Evolutionary conservation across 768 basidiomycete genomes (phyloP).

Genomic region (Hydnomerulius pinastri): DNA sequence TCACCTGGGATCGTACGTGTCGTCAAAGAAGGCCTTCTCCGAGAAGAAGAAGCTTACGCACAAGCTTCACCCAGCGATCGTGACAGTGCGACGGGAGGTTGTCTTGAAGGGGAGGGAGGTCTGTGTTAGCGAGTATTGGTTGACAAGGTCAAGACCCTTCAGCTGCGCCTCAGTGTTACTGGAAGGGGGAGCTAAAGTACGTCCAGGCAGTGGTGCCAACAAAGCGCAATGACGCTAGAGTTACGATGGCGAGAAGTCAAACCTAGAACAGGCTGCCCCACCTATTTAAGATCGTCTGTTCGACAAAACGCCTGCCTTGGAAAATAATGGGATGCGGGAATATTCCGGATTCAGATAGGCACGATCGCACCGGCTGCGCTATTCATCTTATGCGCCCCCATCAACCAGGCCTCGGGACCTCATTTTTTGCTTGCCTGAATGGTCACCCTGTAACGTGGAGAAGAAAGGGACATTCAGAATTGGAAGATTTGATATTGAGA

Average conservation of each 20-base stretch:
- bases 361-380: conserved; percentile 21
- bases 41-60: conserved; percentile 4
- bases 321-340: conserved; percentile 12
- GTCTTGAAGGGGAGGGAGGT: not conserved
- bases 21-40: not conserved
- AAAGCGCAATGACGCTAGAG: not conserved
- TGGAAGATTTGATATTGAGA: conserved; percentile 19
- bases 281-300: conserved; percentile 17
- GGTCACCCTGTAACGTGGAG: conserved; percentile 8
- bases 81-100: not conserved
- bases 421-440: conserved; percentile 4
- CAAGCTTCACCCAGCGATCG: conserved; percentile 2
- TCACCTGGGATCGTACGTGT: conserved; percentile 23
- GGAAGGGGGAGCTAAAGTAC: not conserved
- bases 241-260: conserved; percentile 4
- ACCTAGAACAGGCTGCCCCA: not conserved
- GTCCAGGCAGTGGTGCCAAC: not conserved
- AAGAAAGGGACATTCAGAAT: conserved; percentile 11
- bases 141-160: not conserved
- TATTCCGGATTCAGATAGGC: conserved; percentile 10
- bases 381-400: not conserved
- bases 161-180: not conserved
- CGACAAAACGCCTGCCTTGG: conserved; percentile 5
- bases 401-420: conserved; percentile 3
- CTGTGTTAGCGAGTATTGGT: not conserved